Percentiles rank a stretch among this genome's conserved stretches.
Conservation (phyloP, 2,329 filamentous ascomycete genomes). For the Metarhizium anisopliae region DNA sequence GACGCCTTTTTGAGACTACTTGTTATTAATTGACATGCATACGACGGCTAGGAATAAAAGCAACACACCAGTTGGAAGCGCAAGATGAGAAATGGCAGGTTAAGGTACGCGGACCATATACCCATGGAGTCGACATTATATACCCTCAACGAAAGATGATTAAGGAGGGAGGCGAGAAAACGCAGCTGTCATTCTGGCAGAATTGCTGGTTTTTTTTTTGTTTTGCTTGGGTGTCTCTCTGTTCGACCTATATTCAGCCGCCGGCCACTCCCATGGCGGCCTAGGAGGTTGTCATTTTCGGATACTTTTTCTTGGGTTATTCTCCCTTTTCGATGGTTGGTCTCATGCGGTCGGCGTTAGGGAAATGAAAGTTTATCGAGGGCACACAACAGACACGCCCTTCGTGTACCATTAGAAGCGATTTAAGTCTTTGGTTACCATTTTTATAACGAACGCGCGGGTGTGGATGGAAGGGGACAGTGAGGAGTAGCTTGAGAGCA, state of each 20-base stretch:
- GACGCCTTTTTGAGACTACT: background rate
- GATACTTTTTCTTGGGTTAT: constrained; percentile 3
- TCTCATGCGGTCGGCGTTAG: constrained; percentile 6
- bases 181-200: background rate
- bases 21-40: background rate
- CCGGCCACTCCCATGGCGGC: background rate
- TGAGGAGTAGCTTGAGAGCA: background rate
- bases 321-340: background rate
- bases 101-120: background rate
- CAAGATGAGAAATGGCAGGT: background rate
- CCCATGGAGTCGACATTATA: background rate
- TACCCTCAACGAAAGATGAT: background rate
- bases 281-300: constrained; percentile 1
- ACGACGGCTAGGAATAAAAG: background rate
- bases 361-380: background rate
- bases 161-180: background rate
- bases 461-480: background rate
- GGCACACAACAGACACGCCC: background rate
- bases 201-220: background rate
- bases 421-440: background rate
- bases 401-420: constrained; percentile 5
- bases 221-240: background rate
- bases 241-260: background rate
- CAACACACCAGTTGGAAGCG: background rate
- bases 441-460: background rate